Percentiles rank a stretch among this genome's conserved stretches.
phyloP scores from a whole-genome alignment of 495 filamentous ascomycete genomes.

The Cercophora sp. region DNA sequence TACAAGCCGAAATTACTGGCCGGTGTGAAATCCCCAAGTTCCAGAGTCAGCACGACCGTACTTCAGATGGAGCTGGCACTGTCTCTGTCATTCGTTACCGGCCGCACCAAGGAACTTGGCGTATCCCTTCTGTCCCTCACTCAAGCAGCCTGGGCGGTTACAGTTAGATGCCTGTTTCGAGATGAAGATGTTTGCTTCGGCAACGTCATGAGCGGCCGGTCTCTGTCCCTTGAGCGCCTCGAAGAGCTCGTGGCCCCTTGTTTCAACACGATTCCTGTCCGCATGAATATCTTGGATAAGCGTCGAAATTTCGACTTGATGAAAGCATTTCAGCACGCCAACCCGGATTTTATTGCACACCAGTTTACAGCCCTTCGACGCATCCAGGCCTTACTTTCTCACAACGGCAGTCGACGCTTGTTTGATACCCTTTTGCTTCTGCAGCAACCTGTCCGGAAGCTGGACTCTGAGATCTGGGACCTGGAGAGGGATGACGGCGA shows the following conservation, averaged over 20 bases:
- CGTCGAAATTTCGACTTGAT: conserved; percentile 50
- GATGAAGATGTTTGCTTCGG: conserved; percentile 74
- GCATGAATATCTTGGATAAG: conserved; percentile 46
- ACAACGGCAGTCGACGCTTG: conserved; percentile 35
- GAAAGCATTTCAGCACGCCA: conserved; percentile 52
- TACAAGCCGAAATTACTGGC: conserved; percentile 47
- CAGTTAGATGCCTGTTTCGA: conserved; percentile 49
- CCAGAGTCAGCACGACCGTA: neutral
- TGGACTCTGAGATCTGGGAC: conserved; percentile 61
- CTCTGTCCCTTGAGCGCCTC: conserved; percentile 57
- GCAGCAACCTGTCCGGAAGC: conserved; percentile 48
- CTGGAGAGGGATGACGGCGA: conserved; percentile 61
- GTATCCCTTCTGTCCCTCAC: conserved; percentile 59
- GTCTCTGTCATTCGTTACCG: conserved; percentile 44
- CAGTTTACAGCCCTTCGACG: conserved; percentile 67
- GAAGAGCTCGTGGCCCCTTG: conserved; percentile 75
- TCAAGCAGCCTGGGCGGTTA: conserved; percentile 64
- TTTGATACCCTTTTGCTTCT: conserved; percentile 77
- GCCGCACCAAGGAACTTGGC: conserved; percentile 45
- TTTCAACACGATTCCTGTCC: conserved; percentile 84
- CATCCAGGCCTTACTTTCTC: conserved; percentile 47
- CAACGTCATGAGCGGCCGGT: conserved; percentile 71
- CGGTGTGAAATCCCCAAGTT: conserved; percentile 1
- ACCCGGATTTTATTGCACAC: conserved; percentile 53
- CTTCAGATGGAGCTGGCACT: neutral